These are phyloP conservation scores for Penicillium coffeae DNA, from an alignment of 495 filamentous ascomycete species.

Conservation along the genomic window DNA sequence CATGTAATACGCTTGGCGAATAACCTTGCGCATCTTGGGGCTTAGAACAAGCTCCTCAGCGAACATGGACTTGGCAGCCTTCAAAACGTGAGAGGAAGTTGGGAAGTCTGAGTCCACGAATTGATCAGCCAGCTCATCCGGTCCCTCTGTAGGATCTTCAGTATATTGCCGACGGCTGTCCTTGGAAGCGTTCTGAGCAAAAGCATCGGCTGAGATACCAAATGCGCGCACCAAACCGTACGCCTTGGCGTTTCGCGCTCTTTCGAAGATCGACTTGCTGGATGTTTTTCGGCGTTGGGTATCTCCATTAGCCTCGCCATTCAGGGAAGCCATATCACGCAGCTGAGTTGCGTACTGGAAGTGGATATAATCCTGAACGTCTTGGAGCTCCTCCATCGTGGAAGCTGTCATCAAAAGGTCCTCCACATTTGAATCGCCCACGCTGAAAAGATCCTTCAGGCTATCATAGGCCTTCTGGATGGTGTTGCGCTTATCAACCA, in stretches of 20 bases:
- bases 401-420: constrained; percentile 70
- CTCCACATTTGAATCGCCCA: constrained; percentile 61
- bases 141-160: constrained; percentile 71
- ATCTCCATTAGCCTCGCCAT: constrained; percentile 47
- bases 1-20: constrained; percentile 77
- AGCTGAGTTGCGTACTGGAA: constrained; percentile 86
- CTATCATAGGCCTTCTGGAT: constrained; percentile 74
- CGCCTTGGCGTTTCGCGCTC: constrained; percentile 69
- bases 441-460: constrained; percentile 51
- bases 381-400: constrained; percentile 90
- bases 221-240: constrained; percentile 84
- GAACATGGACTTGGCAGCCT: constrained; percentile 79
- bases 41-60: constrained; percentile 85
- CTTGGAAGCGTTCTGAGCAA: constrained; percentile 78
- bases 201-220: constrained; percentile 82
- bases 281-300: constrained; percentile 75
- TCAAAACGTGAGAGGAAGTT: constrained; percentile 69
- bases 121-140: constrained; percentile 81
- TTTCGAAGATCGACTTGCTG: constrained; percentile 71
- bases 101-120: constrained; percentile 70
- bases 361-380: constrained; percentile 93
- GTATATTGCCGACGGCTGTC: constrained; percentile 73
- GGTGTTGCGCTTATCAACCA: constrained; percentile 82
- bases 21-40: constrained; percentile 83
- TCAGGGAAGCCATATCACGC: constrained; percentile 63